A percentile compares a stretch with the other conserved stretches of the same genome.
Evolutionary conservation across 2,329 filamentous ascomycete genomes (phyloP).

Genomic region (Trichoderma cornu-damae): DNA sequence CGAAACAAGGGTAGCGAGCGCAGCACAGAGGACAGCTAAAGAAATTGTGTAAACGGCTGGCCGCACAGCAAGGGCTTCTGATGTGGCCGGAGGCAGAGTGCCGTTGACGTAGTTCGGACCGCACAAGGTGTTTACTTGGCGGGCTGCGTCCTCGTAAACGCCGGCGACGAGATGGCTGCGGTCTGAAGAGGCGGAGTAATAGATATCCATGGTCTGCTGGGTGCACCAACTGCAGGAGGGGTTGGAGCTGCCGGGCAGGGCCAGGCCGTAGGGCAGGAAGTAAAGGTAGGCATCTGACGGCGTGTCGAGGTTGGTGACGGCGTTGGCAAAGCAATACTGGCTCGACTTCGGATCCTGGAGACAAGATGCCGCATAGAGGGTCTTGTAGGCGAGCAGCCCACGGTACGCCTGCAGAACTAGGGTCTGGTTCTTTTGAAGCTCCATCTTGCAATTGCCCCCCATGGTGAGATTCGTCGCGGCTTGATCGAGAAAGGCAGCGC

Average conservation of each 20-base stretch:
- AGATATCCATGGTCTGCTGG: constrained; percentile 75
- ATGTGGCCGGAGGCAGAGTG: constrained; percentile 41
- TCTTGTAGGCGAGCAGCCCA: constrained; percentile 70
- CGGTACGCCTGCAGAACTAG: constrained; percentile 69
- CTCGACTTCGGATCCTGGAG: constrained; percentile 60
- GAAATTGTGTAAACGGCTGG: constrained; percentile 22
- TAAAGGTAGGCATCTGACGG: constrained; percentile 76
- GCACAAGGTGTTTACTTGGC: constrained; percentile 64
- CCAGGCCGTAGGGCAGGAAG: constrained; percentile 72
- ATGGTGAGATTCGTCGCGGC: constrained; percentile 62
- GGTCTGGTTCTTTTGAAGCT: constrained; percentile 62
- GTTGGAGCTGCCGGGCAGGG: constrained; percentile 59
- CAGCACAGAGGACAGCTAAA: constrained; percentile 18
- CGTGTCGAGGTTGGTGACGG: constrained; percentile 68
- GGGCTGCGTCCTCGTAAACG: constrained; percentile 67
- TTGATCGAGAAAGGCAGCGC: constrained; percentile 57
- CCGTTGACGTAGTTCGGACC: constrained; percentile 54
- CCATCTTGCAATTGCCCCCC: constrained; percentile 61
- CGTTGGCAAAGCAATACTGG: constrained; percentile 77
- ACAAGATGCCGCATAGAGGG: constrained; percentile 76
- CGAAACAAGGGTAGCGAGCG: neutral
- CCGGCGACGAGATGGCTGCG: constrained; percentile 59
- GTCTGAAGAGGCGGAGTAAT: constrained; percentile 62
- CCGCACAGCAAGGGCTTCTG: constrained; percentile 19
- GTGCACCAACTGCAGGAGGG: constrained; percentile 75